Percentiles rank a stretch among this genome's conserved stretches.
Conservation (phyloP, 2,329 filamentous ascomycete species). For the Dactylellina haptotyla region DNA sequence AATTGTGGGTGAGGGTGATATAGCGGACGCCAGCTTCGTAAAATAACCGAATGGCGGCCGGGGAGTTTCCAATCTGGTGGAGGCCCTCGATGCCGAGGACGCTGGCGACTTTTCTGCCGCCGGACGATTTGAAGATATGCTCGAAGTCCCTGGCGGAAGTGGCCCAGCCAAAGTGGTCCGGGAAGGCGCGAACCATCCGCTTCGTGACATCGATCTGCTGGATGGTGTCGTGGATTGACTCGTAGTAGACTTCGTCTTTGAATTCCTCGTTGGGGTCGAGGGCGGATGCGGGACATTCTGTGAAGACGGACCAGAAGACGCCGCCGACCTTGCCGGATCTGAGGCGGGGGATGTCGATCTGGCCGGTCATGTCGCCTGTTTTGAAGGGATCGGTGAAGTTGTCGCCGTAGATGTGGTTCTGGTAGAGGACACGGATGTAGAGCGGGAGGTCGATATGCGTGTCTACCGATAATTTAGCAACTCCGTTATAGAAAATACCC, state of each 20-base stretch:
- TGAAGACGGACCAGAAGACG: slow-evolving; percentile 92
- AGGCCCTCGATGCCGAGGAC: slow-evolving; percentile 85
- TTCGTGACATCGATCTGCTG: slow-evolving; percentile 79
- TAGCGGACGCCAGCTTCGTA: slow-evolving; percentile 84
- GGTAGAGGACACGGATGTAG: slow-evolving; percentile 72
- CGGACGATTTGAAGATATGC: slow-evolving; percentile 25
- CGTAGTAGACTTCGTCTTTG: slow-evolving; percentile 65
- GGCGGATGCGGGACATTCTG: slow-evolving; percentile 76
- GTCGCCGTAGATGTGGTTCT: slow-evolving; percentile 79
- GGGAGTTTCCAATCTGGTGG: slow-evolving; percentile 90
- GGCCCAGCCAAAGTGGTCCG: slow-evolving; percentile 72
- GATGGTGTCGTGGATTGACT: slow-evolving; percentile 73
- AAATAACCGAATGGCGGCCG: slow-evolving; percentile 78
- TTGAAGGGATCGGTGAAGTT: slow-evolving; percentile 81
- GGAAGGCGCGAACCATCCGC: slow-evolving; percentile 72
- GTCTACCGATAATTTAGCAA: no score
- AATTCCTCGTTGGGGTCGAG: slow-evolving; percentile 70
- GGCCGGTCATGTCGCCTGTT: slow-evolving; percentile 72
- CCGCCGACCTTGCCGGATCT: slow-evolving; percentile 78
- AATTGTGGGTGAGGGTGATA: slow-evolving; percentile 90
- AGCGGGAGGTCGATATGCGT: slow-evolving; percentile 75
- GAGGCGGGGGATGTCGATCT: slow-evolving; percentile 83
- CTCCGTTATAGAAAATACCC: no score
- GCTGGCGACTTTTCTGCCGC: slow-evolving; percentile 71
- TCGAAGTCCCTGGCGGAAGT: slow-evolving; percentile 66